Evolutionary conservation across 129 eudicot species (phyloP), one percentile per base, ranked within the genome.

Genomic region (Gnaphalium uliginosum): DNA sequence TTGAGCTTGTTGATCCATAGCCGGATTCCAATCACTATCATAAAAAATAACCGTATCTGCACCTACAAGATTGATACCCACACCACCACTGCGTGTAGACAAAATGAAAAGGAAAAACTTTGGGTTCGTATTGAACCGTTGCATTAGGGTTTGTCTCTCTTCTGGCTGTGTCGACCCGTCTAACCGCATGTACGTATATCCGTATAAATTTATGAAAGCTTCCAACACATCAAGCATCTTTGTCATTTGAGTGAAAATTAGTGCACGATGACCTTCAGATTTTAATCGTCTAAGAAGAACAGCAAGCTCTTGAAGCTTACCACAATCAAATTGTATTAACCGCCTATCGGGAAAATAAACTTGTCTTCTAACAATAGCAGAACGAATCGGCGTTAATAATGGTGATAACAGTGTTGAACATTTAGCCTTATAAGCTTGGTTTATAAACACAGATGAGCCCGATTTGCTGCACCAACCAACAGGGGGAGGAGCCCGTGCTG

Each of bases 11-110:
- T 89, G 96, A 84, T 95, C 99, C 99, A 95, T 95, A 5, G 99
- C 99, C 15, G 99, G 99, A 75, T 95, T 95, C 99, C 99, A 95
- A 82, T 95, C 99, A 85, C 99, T 91, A 57, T 95, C 99, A 73
- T 95, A 95, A 66, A 95, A 95, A 70, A 95, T 95, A 23, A 95
- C 99, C 10, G 99, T 95, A 79, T 95, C 99, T 25, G 99, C 99
- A 63, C 99, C 99, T n/a, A 95, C 99, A 13, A 95, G 84, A 67
- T 95, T 95, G 67, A 95, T 92, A 37, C 99, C 99, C 35, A 95
- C 99, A 75, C 99, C 99, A 29, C 99, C 99, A 86, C 99, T 95
- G 3, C 99, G 97, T 2, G 99, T 95, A 15, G 99, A 95, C 83
- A 95, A 86, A 58, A 95, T 95, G 66, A 95, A 95, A 69, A 95